A percentile compares a stretch with the other conserved stretches of the same genome.
phyloP scores from a whole-genome alignment of 192 early-diverging fungal genomes.

The Pecoramyces ruminantium region DNA sequence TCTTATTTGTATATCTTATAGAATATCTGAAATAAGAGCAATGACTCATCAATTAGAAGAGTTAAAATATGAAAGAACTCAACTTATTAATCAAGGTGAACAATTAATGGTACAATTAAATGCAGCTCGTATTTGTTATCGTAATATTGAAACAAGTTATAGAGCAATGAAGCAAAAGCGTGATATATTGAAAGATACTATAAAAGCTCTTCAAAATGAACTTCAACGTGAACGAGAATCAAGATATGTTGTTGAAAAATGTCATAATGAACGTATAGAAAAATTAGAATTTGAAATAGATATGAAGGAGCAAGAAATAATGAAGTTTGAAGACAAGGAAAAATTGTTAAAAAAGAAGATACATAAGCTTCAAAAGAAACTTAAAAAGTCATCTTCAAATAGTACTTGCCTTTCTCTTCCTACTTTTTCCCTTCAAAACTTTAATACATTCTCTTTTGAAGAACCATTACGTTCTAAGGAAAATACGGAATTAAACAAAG shows the following conservation, averaged over 20 bases:
- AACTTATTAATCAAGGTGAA: not conserved
- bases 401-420: not conserved
- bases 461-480: not conserved
- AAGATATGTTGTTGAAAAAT: not conserved
- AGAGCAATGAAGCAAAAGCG: not conserved
- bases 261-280: not conserved
- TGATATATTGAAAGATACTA: not conserved
- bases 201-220: not conserved
- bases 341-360: not conserved
- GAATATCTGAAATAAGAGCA: not conserved
- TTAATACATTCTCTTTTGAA: not conserved
- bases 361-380: not conserved
- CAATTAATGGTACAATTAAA: not conserved
- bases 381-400: not conserved
- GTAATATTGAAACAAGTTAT: not conserved
- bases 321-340: not conserved
- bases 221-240: not conserved
- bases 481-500: not conserved
- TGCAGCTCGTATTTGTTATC: not conserved
- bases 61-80: not conserved
- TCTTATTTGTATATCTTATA: not conserved
- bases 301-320: not conserved
- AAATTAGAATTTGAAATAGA: not conserved
- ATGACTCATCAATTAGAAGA: not conserved
- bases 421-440: not conserved